Conservation (phyloP, 345 rosid species). For the Syzygium oleosum region DNA sequence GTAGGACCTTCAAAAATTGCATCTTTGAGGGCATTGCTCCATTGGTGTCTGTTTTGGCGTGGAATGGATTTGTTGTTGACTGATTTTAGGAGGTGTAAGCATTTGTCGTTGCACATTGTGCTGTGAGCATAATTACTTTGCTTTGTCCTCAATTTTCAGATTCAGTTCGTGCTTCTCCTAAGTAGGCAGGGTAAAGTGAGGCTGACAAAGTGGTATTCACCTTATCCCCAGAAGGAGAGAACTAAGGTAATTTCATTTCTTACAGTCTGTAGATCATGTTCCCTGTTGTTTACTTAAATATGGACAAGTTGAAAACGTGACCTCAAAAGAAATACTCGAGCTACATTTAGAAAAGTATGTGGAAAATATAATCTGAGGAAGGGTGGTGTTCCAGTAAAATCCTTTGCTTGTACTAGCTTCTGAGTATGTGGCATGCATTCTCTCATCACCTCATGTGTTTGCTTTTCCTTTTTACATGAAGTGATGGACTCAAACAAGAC, state of each 20-base stretch:
- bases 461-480: not conserved
- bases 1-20: not conserved
- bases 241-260: constrained; percentile 33
- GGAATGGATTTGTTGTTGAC: not conserved
- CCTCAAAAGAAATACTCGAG: not conserved
- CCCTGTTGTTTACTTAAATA: not conserved
- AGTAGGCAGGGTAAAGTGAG: constrained; percentile 98
- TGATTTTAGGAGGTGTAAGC: not conserved
- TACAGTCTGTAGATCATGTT: not conserved
- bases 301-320: not conserved
- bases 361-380: not conserved
- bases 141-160: constrained; percentile 22
- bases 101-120: not conserved
- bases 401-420: not conserved
- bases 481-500: not conserved
- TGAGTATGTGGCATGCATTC: not conserved
- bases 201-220: constrained; percentile 95
- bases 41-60: not conserved
- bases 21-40: not conserved
- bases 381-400: not conserved
- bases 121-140: not conserved
- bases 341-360: not conserved
- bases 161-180: constrained; percentile 85
- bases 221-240: constrained; percentile 94
- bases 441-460: not conserved